phyloP scores from a whole-genome alignment of 495 filamentous ascomycete genomes.

The Cercophora newfieldiana region DNA sequence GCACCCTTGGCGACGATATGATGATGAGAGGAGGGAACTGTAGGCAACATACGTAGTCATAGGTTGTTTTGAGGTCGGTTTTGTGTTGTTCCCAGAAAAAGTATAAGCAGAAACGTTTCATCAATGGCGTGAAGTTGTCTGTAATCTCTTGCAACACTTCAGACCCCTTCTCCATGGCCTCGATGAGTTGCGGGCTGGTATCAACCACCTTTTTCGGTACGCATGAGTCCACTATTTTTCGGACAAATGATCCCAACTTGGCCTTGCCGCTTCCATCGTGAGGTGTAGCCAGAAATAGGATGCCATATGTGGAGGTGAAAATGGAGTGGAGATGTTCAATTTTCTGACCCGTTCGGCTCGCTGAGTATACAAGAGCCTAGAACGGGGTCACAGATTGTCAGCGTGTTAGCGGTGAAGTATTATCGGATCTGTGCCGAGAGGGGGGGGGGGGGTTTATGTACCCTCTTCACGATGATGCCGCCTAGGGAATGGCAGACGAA shows the following conservation, averaged over 20 bases:
- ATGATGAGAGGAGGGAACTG: neutral
- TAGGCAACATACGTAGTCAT: conserved; percentile 8
- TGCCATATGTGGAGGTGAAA: conserved; percentile 8
- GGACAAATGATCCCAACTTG: conserved; percentile 4
- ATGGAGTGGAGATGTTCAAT: conserved; percentile 8
- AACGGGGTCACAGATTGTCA: neutral
- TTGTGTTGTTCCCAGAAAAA: conserved; percentile 16
- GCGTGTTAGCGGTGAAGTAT: neutral
- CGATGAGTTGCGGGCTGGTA: conserved; percentile 10
- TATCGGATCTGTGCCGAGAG: neutral
- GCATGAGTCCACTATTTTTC: conserved; percentile 1
- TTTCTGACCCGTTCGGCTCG: conserved; percentile 7
- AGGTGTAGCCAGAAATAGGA: conserved; percentile 11
- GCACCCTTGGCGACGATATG: too few relatives aligned
- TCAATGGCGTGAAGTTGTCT: conserved; percentile 6
- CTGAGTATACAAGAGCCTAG: conserved; percentile 11
- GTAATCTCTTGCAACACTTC: conserved; percentile 11
- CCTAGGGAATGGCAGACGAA: conserved; percentile 12
- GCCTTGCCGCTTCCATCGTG: conserved; percentile 9
- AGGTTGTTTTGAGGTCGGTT: conserved; percentile 5
- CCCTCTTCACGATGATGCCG: conserved; percentile 9
- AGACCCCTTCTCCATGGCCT: neutral
- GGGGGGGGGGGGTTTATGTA: neutral
- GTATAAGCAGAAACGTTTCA: conserved; percentile 9
- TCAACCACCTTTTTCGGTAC: conserved; percentile 8